Evolutionary conservation across 1,284 basidiomycete genomes (phyloP), one percentile per base, ranked within the genome.

Genomic region (Cutaneotrichosporon cavernicola): DNA sequence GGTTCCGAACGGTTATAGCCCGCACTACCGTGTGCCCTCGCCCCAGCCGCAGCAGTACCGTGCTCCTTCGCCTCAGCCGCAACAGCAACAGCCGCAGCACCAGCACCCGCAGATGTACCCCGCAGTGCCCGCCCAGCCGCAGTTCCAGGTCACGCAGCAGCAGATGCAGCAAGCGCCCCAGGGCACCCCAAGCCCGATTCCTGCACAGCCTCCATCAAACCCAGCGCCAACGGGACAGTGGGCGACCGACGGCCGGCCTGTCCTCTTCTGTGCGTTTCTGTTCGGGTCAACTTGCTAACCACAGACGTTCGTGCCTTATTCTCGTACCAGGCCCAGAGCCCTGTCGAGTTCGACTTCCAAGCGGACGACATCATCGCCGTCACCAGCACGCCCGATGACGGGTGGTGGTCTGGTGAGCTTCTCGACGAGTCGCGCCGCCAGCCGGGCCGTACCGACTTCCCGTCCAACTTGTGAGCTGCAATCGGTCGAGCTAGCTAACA

Each of bases 341-440:
- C 72, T 5, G 73, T 74, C 21, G 79, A 80, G 60, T 90, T 95
- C 79, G 90, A 92, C 77, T 95, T 96, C 86, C 91, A 92, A 73
- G 84, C 87, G 26, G 91, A 90, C 6, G 93, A 96, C 78, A 90
- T 96, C 67, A 95, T 97, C 72, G 93, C 92, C 10, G 92, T 96
- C 5, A 95, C 91, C 2, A 85, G 88, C 51, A 94, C 91, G 16
- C 92, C 92, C 13, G 90, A 95, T 68, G 93, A 97, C 72, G 92
- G 92, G 1, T 96, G 93, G 93, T 96, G 92, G 93, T 90, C 88
- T 61, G 78, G 79, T 57, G 78, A 83, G 70, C 78, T 96, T 64
- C 80, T 96, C 51, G 93, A 97, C 73, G 94, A 96, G 75, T 86
- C 86, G 38, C 84, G 93, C 68, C 84, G 92, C 66, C 84, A 88